Evolutionary conservation across 805 yeast species (phyloP).

Genomic region (Debaryomyces hansenii): DNA sequence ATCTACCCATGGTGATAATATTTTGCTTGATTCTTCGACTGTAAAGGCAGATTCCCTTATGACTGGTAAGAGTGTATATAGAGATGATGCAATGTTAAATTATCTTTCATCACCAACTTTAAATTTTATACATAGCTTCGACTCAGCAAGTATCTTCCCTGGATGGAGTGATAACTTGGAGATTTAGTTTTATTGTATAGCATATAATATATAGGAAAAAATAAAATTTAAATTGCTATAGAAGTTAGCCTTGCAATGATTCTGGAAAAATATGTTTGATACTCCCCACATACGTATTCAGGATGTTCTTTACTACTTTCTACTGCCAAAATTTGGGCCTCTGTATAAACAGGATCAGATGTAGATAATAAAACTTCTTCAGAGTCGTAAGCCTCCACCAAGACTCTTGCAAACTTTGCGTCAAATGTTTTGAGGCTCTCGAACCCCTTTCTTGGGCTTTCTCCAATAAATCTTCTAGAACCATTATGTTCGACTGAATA

Average conservation of each 20-base stretch:
- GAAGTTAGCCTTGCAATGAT: no score
- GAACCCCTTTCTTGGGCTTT: constrained; percentile 23
- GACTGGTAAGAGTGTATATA: neutral
- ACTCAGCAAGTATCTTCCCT: constrained; percentile 16
- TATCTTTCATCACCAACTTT: constrained; percentile 12
- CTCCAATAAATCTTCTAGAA: constrained; percentile 13
- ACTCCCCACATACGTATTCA: no score
- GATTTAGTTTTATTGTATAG: neutral
- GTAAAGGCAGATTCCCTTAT: neutral
- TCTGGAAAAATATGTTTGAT: no score
- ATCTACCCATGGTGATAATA: neutral
- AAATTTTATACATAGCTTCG: constrained; percentile 17
- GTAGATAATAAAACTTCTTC: neutral
- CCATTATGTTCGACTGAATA: constrained; percentile 13
- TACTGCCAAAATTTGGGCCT: neutral
- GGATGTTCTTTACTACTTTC: no score
- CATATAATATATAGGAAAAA: no score
- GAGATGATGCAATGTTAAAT: neutral
- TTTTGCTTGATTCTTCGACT: neutral
- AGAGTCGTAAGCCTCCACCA: constrained; percentile 7
- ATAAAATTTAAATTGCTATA: no score
- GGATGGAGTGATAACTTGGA: constrained; percentile 13
- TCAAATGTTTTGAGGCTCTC: constrained; percentile 19
- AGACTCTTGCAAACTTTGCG: neutral
- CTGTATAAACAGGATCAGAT: constrained; percentile 2